Percentiles rank a stretch among this genome's conserved stretches.
phyloP scores from a whole-genome alignment of 2,329 filamentous ascomycete species.

The Mycogone perniciosa region DNA sequence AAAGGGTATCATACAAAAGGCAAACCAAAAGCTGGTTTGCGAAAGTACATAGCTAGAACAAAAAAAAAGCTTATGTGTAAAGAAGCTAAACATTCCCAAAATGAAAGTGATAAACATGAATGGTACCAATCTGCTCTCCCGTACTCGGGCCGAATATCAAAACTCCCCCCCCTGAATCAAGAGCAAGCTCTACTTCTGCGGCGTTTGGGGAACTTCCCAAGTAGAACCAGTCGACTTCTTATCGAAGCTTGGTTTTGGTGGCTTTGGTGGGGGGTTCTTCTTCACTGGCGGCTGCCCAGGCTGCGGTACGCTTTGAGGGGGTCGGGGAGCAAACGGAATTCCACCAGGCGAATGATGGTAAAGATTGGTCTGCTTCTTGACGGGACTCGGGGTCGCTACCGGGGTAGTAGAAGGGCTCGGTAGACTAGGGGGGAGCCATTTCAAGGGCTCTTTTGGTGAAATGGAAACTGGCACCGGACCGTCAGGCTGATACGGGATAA shows the following conservation, averaged over 20 bases:
- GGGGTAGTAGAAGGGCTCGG: constrained; percentile 31
- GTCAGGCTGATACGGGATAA: constrained; percentile 51
- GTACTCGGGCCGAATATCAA: too few species aligned
- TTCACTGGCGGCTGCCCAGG: not conserved
- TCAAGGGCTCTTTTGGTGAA: constrained; percentile 35
- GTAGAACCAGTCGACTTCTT: constrained; percentile 1
- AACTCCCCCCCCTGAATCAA: not conserved
- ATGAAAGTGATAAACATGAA: too few species aligned
- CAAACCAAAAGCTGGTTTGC: not conserved
- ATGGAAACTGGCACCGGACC: constrained; percentile 38
- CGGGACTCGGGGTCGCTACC: constrained; percentile 25
- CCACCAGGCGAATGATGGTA: constrained; percentile 37
- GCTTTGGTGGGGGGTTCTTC: not conserved
- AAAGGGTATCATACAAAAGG: constrained; percentile 20
- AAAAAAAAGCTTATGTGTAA: not conserved
- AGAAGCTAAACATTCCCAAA: constrained; percentile 9
- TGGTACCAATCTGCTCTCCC: too few species aligned
- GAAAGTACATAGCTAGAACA: not conserved
- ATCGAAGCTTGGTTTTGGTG: constrained; percentile 3
- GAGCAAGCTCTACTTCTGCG: constrained; percentile 1
- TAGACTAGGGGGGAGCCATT: constrained; percentile 47
- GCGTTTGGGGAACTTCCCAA: not conserved
- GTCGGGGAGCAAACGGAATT: constrained; percentile 41
- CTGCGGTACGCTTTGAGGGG: constrained; percentile 8
- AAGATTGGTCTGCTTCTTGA: constrained; percentile 29